Conservation (phyloP, 2,329 filamentous ascomycete genomes). For the Incumbomyces lentus region DNA sequence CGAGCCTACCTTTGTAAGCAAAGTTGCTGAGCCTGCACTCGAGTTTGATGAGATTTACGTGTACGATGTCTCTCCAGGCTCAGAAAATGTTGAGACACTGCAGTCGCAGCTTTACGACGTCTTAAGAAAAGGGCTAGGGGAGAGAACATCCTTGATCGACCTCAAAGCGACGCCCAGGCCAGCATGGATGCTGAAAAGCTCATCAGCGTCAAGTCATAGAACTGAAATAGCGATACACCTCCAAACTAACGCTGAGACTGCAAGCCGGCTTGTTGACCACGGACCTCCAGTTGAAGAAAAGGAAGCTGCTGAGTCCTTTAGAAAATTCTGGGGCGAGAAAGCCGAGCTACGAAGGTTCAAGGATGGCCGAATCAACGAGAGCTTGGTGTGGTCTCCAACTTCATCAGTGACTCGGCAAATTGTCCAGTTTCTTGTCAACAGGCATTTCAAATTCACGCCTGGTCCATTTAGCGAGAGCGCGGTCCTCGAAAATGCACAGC, state of each 20-base stretch:
- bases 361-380: slow-evolving; percentile 87
- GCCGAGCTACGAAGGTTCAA: slow-evolving; percentile 89
- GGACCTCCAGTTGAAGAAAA: slow-evolving; percentile 80
- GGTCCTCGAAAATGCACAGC: slow-evolving; percentile 28
- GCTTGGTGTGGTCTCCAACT: slow-evolving; percentile 66
- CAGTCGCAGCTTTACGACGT: slow-evolving; percentile 44
- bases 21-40: slow-evolving; percentile 40
- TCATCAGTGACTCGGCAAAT: slow-evolving; percentile 69
- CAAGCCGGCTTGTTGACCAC: slow-evolving; percentile 69
- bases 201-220: not conserved
- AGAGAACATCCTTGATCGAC: slow-evolving; percentile 61
- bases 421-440: slow-evolving; percentile 56
- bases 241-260: slow-evolving; percentile 61
- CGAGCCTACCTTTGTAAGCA: slow-evolving; percentile 67
- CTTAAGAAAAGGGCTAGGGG: slow-evolving; percentile 61
- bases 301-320: slow-evolving; percentile 68
- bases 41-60: slow-evolving; percentile 45
- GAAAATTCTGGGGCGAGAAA: slow-evolving; percentile 89
- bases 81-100: slow-evolving; percentile 1
- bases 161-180: slow-evolving; percentile 34
- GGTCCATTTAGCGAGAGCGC: slow-evolving; percentile 45
- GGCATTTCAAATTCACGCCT: slow-evolving; percentile 55
- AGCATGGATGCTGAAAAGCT: slow-evolving; percentile 5
- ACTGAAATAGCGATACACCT: slow-evolving; percentile 33
- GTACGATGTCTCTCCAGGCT: slow-evolving; percentile 18